These are phyloP conservation scores for Thielaviopsis euricoi DNA, from an alignment of 2,329 filamentous ascomycete genomes.

Conservation along the genomic window DNA sequence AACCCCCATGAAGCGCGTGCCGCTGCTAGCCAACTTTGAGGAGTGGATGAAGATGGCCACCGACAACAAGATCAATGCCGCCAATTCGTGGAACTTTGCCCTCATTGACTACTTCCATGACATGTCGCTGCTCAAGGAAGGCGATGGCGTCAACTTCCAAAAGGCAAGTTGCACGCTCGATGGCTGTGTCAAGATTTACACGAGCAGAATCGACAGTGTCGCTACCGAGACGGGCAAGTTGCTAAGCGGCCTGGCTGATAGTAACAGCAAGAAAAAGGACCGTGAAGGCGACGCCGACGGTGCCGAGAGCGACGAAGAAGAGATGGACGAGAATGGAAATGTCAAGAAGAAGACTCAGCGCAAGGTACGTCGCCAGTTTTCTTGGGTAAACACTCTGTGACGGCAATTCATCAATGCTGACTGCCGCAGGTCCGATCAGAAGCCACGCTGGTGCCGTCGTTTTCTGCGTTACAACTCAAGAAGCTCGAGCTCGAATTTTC, in stretches of 20 bases:
- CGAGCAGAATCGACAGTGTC: slow-evolving; percentile 92
- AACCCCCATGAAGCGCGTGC: slow-evolving; percentile 91
- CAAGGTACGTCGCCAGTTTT: slow-evolving; percentile 38
- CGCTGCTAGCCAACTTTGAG: slow-evolving; percentile 93
- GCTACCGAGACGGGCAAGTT: slow-evolving; percentile 94
- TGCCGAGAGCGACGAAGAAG: slow-evolving; percentile 38
- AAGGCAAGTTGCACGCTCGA: slow-evolving; percentile 95
- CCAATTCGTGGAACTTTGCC: slow-evolving; percentile 99
- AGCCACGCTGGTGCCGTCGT: slow-evolving; percentile 79
- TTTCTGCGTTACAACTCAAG: slow-evolving; percentile 78
- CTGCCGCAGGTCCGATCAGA: slow-evolving; percentile 52
- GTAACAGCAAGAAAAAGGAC: slow-evolving; percentile 57
- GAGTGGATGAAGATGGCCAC: slow-evolving; percentile 99
- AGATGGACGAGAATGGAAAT: slow-evolving; percentile 44
- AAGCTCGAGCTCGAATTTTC: slow-evolving; percentile 96
- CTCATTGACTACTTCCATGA: slow-evolving; percentile 99
- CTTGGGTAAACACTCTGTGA: not conserved
- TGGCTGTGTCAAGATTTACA: slow-evolving; percentile 98
- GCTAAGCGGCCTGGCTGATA: slow-evolving; percentile 82
- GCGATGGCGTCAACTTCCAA: slow-evolving; percentile 95
- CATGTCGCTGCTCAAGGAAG: slow-evolving; percentile 92
- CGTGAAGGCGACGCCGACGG: slow-evolving; percentile 48
- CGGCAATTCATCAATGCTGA: not conserved
- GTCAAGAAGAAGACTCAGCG: slow-evolving; percentile 45
- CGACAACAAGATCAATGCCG: slow-evolving; percentile 96